These are phyloP conservation scores for Cystofilobasidium capitatum DNA, from an alignment of 768 basidiomycete species.

Conservation along the genomic window DNA sequence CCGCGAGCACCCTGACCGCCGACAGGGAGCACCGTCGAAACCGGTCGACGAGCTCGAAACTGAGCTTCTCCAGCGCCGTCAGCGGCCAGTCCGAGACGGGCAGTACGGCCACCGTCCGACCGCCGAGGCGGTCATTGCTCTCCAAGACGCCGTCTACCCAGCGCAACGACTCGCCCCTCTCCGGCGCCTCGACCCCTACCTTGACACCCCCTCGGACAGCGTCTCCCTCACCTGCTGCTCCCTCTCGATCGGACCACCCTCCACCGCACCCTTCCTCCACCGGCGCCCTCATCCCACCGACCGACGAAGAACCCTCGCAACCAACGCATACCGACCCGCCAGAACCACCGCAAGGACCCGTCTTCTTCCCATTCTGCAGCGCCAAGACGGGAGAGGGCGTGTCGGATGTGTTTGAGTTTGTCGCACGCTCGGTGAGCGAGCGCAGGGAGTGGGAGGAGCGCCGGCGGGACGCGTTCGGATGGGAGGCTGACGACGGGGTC, in stretches of 20 bases:
- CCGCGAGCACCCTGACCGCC: too few species aligned
- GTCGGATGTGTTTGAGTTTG: slow-evolving; percentile 60
- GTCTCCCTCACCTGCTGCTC: slow-evolving; percentile 9
- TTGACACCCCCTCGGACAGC: neutral
- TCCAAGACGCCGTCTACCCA: neutral
- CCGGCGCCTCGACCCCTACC: too few species aligned
- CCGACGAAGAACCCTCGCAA: neutral
- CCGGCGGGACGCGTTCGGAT: too few species aligned
- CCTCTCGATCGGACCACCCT: neutral
- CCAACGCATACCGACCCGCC: neutral
- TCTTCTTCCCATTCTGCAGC: slow-evolving; percentile 53
- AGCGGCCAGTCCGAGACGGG: neutral
- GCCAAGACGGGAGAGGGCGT: slow-evolving; percentile 71
- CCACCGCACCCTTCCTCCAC: slow-evolving; percentile 5
- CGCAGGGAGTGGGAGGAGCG: neutral
- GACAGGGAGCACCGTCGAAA: neutral
- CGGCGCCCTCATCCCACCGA: neutral
- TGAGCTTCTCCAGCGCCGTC: neutral
- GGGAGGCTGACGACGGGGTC: too few species aligned
- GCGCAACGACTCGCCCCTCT: too few species aligned
- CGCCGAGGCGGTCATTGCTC: neutral
- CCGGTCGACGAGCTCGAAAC: neutral
- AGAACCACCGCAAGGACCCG: slow-evolving; percentile 43
- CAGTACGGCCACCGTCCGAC: neutral
- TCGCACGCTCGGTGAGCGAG: slow-evolving; percentile 41